These are phyloP conservation scores for Aurantiochytrium sp. DNA, from an alignment of 108 stramenopile genomes.

Conservation along the genomic window DNA sequence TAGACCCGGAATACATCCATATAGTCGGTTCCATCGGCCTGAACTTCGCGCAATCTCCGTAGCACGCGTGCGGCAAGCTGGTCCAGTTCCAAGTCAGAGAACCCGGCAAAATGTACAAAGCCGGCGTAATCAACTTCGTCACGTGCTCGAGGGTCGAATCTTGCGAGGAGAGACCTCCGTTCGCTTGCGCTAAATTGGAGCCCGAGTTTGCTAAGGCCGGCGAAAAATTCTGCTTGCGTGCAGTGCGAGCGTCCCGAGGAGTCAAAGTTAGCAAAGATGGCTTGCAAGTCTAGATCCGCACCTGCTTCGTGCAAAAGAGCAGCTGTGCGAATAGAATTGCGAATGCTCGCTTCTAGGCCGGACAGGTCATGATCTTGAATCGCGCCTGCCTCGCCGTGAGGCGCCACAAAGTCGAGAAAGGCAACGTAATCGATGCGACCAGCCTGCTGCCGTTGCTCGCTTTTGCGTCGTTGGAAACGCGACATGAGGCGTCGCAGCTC, in stretches of 20 bases:
- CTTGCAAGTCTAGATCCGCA: background rate
- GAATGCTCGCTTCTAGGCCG: background rate
- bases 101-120: background rate
- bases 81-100: background rate
- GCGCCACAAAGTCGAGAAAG: conserved; percentile 14
- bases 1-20: background rate
- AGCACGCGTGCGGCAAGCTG: background rate
- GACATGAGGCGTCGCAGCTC: background rate
- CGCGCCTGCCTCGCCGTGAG: background rate
- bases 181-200: background rate
- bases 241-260: background rate
- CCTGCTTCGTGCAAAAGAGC: background rate
- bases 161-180: background rate
- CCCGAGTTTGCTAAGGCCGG: background rate
- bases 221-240: background rate
- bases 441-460: background rate
- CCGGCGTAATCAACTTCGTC: background rate
- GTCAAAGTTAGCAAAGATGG: background rate
- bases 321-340: background rate
- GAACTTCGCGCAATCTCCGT: background rate
- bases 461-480: background rate
- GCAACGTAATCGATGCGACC: background rate
- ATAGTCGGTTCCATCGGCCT: background rate
- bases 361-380: background rate
- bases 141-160: background rate